These are phyloP conservation scores for Hordeum marinum DNA, from an alignment of 176 grass and related monocot species.

Conservation along the genomic window DNA sequence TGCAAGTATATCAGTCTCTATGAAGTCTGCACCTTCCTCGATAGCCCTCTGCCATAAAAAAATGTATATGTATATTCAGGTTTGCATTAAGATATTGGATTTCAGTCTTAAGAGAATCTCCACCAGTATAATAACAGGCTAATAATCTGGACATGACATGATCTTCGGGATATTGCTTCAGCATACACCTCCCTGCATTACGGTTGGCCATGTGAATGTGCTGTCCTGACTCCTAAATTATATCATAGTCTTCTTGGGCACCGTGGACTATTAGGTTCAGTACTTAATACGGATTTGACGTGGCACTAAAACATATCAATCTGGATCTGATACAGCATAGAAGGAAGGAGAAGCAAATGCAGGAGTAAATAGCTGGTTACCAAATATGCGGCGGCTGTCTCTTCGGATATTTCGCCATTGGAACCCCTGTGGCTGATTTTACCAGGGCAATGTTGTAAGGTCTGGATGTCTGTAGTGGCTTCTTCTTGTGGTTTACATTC, in stretches of 20 bases:
- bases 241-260: neutral
- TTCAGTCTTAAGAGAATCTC: slow-evolving; percentile 18
- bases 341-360: too few relatives aligned
- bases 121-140: neutral
- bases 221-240: neutral
- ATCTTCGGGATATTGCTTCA: neutral
- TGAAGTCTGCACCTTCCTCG: slow-evolving; percentile 82
- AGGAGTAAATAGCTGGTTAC: slow-evolving; percentile 10
- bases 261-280: neutral
- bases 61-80: slow-evolving; percentile 4
- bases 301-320: neutral
- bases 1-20: slow-evolving; percentile 74
- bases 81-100: neutral
- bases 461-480: slow-evolving; percentile 25
- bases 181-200: neutral
- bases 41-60: slow-evolving; percentile 59
- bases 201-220: neutral
- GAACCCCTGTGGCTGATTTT: slow-evolving; percentile 54
- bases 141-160: neutral
- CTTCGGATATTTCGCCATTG: slow-evolving; percentile 59
- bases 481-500: slow-evolving; percentile 42
- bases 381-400: slow-evolving; percentile 42
- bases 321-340: too few relatives aligned
- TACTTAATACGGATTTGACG: neutral
- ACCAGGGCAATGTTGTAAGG: slow-evolving; percentile 62